Conservation (phyloP, 805 yeast genomes). For the Peterozyma toletana region DNA sequence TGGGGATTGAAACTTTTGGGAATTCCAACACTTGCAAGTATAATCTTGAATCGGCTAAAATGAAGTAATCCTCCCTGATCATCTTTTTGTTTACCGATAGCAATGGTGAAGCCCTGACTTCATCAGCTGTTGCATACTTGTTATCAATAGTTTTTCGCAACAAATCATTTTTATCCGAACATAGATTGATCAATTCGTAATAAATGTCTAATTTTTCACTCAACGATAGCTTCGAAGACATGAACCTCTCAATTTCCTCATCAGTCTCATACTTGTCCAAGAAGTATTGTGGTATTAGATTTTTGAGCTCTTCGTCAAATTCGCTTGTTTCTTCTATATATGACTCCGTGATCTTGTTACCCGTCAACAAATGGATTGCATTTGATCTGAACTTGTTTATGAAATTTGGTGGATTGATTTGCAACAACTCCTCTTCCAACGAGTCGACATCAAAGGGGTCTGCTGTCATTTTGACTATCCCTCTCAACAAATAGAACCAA, state of each 20-base stretch:
- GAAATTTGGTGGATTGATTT: slow-evolving; percentile 32
- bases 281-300: slow-evolving; percentile 7
- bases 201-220: slow-evolving; percentile 43
- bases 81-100: slow-evolving; percentile 10
- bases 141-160: slow-evolving; percentile 44
- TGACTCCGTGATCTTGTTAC: slow-evolving; percentile 20
- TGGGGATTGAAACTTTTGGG: slow-evolving; percentile 27
- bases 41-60: slow-evolving; percentile 46
- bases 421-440: slow-evolving; percentile 56
- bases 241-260: slow-evolving; percentile 15
- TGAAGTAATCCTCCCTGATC: slow-evolving; percentile 19
- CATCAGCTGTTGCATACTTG: slow-evolving; percentile 18
- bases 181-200: slow-evolving; percentile 33
- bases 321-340: slow-evolving; percentile 11
- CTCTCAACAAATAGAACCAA: slow-evolving; percentile 52
- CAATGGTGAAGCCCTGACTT: slow-evolving; percentile 15
- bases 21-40: slow-evolving; percentile 30
- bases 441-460: slow-evolving; percentile 53
- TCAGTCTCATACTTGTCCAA: slow-evolving; percentile 6
- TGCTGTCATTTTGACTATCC: slow-evolving; percentile 37
- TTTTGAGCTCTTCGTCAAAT: slow-evolving; percentile 20
- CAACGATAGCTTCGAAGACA: slow-evolving; percentile 32
- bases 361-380: slow-evolving; percentile 32
- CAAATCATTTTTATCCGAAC: slow-evolving; percentile 30
- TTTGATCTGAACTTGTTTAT: slow-evolving; percentile 35